Evolutionary conservation across 169 alveolate genomes (phyloP), one percentile per base, ranked within the genome.

Genomic region (Plasmodium yoelii): DNA sequence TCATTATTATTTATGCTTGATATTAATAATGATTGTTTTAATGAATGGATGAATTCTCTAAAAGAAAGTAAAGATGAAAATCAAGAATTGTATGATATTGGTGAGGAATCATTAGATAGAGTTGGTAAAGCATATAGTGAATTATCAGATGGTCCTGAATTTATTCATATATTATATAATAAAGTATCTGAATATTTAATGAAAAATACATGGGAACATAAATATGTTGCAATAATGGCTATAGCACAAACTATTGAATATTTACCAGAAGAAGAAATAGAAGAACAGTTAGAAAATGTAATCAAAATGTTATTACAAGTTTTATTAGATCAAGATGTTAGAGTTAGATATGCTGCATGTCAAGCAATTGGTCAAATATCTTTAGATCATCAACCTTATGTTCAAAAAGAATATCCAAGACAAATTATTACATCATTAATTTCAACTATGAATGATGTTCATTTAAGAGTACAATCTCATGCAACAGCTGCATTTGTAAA

Each of bases 281-380:
- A 94, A 87, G 97, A 95, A 34, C 92, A 94, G 68, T 87, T 95
- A 72, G 94, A 94, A 24, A 93, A 94, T 60, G 95, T 95, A 61
- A 87, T 95, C 71, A 92, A 94, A 18, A 94, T 94, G 72, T 87
- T 95, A 73, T 28, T 94, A 13, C 97, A 94, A 73, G 93, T 94
- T 55, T 87, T 96, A 51, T 75, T 87, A 46, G 98, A 97, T 75
- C 93, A 71, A 51, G 97, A 95, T 84, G 95, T 88, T 59, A 93
- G 98, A n/a, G 97, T 97, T 19, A 92, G 98, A 15, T 97, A 93
- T 87, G 98, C 98, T 2, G 98, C 97, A 22, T 95, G 98, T 34
- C 98, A 96, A 44, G 95, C 98, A 10, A 96, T 97, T 42, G 98
- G 98, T 0, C 98, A 96, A 77, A 93, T 96, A 24, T 94, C 98